These are phyloP conservation scores for Rhynchospora pubera DNA, from an alignment of 176 grass and related monocot species.

Conservation along the genomic window DNA sequence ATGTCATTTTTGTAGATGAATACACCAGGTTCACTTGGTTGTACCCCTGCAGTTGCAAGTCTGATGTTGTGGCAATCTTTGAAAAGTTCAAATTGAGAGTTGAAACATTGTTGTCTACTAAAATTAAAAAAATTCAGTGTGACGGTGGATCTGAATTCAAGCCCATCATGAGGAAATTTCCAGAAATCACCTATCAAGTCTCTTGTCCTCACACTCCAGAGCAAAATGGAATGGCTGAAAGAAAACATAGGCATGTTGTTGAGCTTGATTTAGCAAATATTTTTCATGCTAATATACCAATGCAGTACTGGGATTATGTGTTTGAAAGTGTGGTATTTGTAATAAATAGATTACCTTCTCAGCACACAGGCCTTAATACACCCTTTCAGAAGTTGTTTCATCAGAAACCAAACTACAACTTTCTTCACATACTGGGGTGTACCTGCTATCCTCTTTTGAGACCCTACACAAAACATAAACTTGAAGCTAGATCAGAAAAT, in stretches of 20 bases:
- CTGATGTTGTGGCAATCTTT: no score
- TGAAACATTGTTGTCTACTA: no score
- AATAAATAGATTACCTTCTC: neutral
- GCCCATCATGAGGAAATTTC: no score
- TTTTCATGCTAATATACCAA: neutral
- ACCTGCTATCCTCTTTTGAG: neutral
- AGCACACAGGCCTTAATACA: neutral
- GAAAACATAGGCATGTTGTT: neutral
- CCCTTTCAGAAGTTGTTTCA: neutral
- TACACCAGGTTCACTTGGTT: no score
- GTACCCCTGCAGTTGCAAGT: no score
- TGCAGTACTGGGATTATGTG: neutral
- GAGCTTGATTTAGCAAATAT: neutral
- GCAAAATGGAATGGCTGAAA: neutral
- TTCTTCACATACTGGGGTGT: neutral
- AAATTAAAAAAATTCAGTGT: no score
- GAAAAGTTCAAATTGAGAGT: no score
- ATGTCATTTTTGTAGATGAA: no score
- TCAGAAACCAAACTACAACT: neutral
- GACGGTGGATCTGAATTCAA: no score
- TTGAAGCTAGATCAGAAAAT: neutral
- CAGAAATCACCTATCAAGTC: neutral
- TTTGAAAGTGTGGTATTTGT: neutral
- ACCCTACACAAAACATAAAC: neutral
- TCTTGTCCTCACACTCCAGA: neutral